A percentile compares a stretch with the other conserved stretches of the same genome.
These are phyloP conservation scores for Myriosclerotinia curreyana DNA, from an alignment of 2,329 filamentous ascomycete species.

Conservation along the genomic window DNA sequence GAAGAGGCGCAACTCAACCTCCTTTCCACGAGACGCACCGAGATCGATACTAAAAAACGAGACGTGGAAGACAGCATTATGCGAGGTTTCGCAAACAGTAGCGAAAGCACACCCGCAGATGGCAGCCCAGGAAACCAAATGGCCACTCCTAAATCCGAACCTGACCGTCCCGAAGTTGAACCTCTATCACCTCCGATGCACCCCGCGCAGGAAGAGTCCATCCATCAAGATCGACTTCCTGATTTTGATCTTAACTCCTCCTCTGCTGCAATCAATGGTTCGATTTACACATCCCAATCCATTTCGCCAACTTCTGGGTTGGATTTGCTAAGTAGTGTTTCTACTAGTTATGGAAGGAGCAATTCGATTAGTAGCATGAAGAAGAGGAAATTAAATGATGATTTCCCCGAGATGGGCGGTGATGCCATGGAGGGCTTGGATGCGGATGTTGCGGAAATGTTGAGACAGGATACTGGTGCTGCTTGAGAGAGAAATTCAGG, in stretches of 20 bases:
- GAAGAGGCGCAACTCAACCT: constrained; percentile 67
- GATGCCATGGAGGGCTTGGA: constrained; percentile 56
- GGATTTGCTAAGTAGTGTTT: constrained; percentile 42
- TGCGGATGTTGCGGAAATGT: constrained; percentile 57
- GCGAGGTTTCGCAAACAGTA: constrained; percentile 66
- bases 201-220: constrained; percentile 41
- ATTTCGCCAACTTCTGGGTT: constrained; percentile 36
- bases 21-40: constrained; percentile 62
- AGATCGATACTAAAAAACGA: constrained; percentile 77
- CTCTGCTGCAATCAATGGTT: constrained; percentile 26
- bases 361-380: constrained; percentile 40
- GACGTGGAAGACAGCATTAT: constrained; percentile 92
- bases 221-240: constrained; percentile 36
- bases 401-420: constrained; percentile 48
- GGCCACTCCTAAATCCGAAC: constrained; percentile 52
- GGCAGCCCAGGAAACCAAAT: constrained; percentile 39
- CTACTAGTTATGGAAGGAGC: constrained; percentile 38
- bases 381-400: constrained; percentile 49
- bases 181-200: constrained; percentile 76
- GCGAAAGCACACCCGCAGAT: constrained; percentile 49
- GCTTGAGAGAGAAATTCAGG: background rate
- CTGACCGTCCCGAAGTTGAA: constrained; percentile 77
- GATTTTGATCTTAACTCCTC: constrained; percentile 41
- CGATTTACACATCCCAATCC: constrained; percentile 23
- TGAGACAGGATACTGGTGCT: constrained; percentile 41